Conservation (phyloP, 192 early-diverging fungal species). For the Fimicolochytrium jonesii region DNA sequence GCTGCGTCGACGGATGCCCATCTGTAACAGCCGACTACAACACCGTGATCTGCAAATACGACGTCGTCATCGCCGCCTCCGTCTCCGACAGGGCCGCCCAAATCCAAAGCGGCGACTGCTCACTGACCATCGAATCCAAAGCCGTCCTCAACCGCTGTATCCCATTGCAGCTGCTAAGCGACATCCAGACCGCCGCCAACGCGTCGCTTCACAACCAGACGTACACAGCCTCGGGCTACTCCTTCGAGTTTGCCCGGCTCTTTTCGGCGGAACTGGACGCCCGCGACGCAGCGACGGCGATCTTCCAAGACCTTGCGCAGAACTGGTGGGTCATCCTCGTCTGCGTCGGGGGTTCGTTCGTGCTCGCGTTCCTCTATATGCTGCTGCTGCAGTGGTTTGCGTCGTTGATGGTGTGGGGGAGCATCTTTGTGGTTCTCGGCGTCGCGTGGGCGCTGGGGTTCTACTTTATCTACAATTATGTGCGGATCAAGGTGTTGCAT, state of each 20-base stretch:
- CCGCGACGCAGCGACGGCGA: background rate
- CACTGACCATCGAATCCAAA: background rate
- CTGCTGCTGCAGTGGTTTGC: constrained; percentile 37
- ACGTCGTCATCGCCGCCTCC: constrained; percentile 3
- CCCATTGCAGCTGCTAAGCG: constrained; percentile 8
- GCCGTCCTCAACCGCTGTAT: constrained; percentile 24
- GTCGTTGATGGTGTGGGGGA: constrained; percentile 31
- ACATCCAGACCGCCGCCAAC: constrained; percentile 13
- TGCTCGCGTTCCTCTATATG: constrained; percentile 39
- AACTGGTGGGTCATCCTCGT: constrained; percentile 30
- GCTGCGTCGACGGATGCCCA: constrained; percentile 28
- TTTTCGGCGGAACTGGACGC: constrained; percentile 20
- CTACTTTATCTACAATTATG: constrained; percentile 24
- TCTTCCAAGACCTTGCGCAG: constrained; percentile 23
- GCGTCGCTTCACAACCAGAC: background rate
- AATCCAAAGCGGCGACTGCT: constrained; percentile 1
- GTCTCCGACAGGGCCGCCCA: background rate
- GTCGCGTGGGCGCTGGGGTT: constrained; percentile 13
- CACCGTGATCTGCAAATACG: constrained; percentile 24
- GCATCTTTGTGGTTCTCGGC: constrained; percentile 21
- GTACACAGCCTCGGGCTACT: background rate
- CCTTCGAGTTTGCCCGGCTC: constrained; percentile 1
- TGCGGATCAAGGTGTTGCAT: constrained; percentile 21
- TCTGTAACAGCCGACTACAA: background rate
- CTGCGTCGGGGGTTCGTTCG: constrained; percentile 29